Evolutionary conservation across 352 stramenopile species (phyloP).

Genomic region (Pythium graminicola): DNA sequence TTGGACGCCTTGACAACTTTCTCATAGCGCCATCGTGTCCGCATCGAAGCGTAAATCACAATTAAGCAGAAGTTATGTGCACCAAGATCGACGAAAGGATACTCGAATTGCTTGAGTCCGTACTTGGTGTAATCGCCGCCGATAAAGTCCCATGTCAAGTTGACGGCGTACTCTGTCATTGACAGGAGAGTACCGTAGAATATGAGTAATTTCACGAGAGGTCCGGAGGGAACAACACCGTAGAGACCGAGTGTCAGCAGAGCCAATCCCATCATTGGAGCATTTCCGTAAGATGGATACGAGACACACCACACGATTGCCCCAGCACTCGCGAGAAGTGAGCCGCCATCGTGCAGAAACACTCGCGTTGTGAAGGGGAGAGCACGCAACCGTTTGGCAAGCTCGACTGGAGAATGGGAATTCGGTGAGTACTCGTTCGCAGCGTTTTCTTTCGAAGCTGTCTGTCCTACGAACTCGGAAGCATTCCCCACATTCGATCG

Average conservation of each 20-base stretch:
- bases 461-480: neutral
- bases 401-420: slow-evolving; percentile 1
- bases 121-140: slow-evolving; percentile 44
- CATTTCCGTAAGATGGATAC: slow-evolving; percentile 74
- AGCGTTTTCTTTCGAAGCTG: slow-evolving; percentile 1
- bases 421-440: neutral
- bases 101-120: slow-evolving; percentile 62
- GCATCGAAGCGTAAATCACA: slow-evolving; percentile 75
- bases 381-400: slow-evolving; percentile 38
- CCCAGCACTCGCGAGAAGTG: slow-evolving; percentile 56
- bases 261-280: slow-evolving; percentile 53
- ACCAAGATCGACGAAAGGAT: slow-evolving; percentile 66
- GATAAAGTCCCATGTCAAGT: slow-evolving; percentile 53
- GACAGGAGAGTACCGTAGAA: slow-evolving; percentile 49
- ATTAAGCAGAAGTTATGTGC: slow-evolving; percentile 70
- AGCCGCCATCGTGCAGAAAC: slow-evolving; percentile 61
- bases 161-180: slow-evolving; percentile 56
- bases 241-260: slow-evolving; percentile 68
- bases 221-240: slow-evolving; percentile 27
- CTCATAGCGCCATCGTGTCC: slow-evolving; percentile 68
- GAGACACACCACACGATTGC: slow-evolving; percentile 74
- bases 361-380: slow-evolving; percentile 59
- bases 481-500: neutral
- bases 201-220: slow-evolving; percentile 60
- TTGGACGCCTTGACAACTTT: slow-evolving; percentile 42